Evolutionary conservation across 2,329 filamentous ascomycete species (phyloP), one percentile per base, ranked within the genome.

Genomic region (Sphaerulina musiva): DNA sequence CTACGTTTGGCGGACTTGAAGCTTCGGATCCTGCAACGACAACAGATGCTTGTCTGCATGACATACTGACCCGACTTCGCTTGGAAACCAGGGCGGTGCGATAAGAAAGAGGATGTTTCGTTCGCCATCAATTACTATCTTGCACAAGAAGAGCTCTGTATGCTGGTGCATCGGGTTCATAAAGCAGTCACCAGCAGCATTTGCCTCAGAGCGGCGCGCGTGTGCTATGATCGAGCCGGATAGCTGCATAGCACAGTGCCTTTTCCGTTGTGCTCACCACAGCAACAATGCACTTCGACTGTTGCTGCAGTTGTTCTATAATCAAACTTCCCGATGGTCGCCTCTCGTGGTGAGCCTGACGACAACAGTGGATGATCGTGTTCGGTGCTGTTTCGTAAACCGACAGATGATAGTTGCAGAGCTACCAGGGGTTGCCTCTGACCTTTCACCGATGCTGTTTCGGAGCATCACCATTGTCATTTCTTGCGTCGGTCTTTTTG

Each of bases 401-500:
- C 34, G 34, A 11, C 10, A 38, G 4, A 38, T 9, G 34, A n/a
- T 11, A 38, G 10, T 38, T n/a, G 12, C 34, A n/a, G 12, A 38
- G 5, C 6, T n/a, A 43, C 17, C 40, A 4, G 40, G 34, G 12
- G 4, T 7, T 38, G 10, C 4, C 34, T 38, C 34, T 38, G 4
- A 11, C 12, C 10, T n/a, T 38, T 38, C 34, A 11, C 10, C 34
- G 10, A 38, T 38, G 10, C 34, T n/a, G 34, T 11, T 38, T 38
- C 4, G 12, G 12, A 38, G 10, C 34, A 38, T 31, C 20, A 6
- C 20, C 17, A 12, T 6, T 10, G 26, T 26, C 32, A 51, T 39
- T 46, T 51, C 34, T 51, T 51, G 12, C 48, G 29, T 7, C 43
- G 44, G n/a, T 12, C 39, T 23, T 12, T 38, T 32, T 48, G 44